phyloP scores from a whole-genome alignment of 306 rosid species.

The Castanospermum australe region DNA sequence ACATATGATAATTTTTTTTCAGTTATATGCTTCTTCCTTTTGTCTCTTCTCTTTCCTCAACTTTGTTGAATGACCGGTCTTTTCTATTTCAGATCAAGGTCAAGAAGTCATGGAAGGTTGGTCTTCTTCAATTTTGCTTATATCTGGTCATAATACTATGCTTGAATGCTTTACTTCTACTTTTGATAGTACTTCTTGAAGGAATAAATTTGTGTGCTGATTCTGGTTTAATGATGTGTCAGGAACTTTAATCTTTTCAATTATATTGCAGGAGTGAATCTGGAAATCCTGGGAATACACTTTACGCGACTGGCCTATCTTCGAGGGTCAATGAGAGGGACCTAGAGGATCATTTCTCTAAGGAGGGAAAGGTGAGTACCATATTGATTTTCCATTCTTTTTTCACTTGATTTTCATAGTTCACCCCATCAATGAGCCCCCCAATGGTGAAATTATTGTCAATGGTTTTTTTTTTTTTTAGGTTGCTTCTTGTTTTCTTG shows the following conservation, averaged over 20 bases:
- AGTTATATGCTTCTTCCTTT: not conserved
- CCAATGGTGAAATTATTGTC: not conserved
- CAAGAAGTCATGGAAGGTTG: slow-evolving; percentile 85
- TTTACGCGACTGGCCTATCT: slow-evolving; percentile 92
- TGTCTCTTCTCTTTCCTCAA: not conserved
- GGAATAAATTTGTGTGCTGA: not conserved
- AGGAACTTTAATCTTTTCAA: slow-evolving; percentile 15
- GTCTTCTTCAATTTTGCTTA: slow-evolving; percentile 20
- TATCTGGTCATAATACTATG: not conserved
- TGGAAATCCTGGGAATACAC: slow-evolving; percentile 76
- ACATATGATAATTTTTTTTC: too few relatives aligned
- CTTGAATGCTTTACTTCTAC: too few relatives aligned
- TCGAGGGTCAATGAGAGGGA: slow-evolving; percentile 89
- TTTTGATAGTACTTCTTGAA: slow-evolving; percentile 1
- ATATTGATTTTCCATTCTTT: not conserved
- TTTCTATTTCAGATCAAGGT: slow-evolving; percentile 65
- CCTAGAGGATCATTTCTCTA: slow-evolving; percentile 87
- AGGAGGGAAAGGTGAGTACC: slow-evolving; percentile 83
- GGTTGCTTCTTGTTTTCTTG: slow-evolving; percentile 98
- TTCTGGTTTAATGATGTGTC: not conserved
- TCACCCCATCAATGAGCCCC: not conserved
- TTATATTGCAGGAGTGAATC: slow-evolving; percentile 42
- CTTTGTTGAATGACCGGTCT: slow-evolving; percentile 8
- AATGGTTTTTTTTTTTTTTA: slow-evolving; percentile 24
- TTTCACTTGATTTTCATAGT: not conserved